Evolutionary conservation across 140 eudicot genomes (phyloP), one percentile per base, ranked within the genome.

Genomic region (Flaveria floridana): DNA sequence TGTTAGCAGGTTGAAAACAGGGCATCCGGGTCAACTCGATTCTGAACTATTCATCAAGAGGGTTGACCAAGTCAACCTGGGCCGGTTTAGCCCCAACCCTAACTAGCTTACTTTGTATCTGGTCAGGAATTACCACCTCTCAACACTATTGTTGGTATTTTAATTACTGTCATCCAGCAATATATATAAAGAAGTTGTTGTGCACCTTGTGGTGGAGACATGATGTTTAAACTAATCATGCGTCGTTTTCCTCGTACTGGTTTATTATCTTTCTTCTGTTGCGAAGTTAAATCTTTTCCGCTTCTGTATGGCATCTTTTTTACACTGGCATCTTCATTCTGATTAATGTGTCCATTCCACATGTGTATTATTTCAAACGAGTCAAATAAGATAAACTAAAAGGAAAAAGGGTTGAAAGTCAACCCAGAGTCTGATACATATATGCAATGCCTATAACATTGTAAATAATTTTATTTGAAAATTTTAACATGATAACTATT

Each of bases 121-220:
- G 3, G 25, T 53, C 25, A 2, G 61, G 61, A 53, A 53, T 53
- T 16, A 11, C 62, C 62, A 18, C 62, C 62, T 3, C 62, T 16
- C 59, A 6, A 52, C 59, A 52, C 59, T 52, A 55, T 55, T 55
- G 20, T 18, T n/a, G 7, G 61, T 55, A 55, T 18, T 16, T 57
- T 57, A 20, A 57, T 20, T 57, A 57, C 20, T 1, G 6, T 55
- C 2, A 57, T 57, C 30, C 19, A 56, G 13, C 19, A 58, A 53
- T 50, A 14, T 25, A 59, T 52, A 52, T 11, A 75, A 75, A 37
- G 11, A 21, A 19, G 15, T 65, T 15, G 25, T 2, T 58, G 15
- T 62, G 66, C 71, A 85, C 90, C 95, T 79, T 74, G 76, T 71
- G 46, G 30, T 58, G 68, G 39, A 74, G 81, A 65, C 26, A 15